Evolutionary conservation across 192 early-diverging fungal genomes (phyloP), one percentile per base, ranked within the genome.

Genomic region (Linnemannia zychae): DNA sequence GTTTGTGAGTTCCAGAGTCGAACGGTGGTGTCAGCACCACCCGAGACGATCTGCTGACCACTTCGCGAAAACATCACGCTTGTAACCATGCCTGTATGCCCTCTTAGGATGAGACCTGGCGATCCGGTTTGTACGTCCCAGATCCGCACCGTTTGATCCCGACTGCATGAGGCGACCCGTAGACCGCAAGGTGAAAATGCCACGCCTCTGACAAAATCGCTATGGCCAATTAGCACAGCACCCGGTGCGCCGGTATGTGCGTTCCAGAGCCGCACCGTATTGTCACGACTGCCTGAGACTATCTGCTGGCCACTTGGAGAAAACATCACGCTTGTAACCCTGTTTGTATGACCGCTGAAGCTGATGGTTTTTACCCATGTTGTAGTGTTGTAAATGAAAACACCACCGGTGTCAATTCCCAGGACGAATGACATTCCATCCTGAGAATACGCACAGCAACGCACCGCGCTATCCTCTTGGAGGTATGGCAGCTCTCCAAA

Each of bases 401-500:
- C 53, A 3, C 4, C 48, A 46, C 71, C 71, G 49, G 34, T 34
- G 48, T 11, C 49, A 17, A 73, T 20, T 17, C 71, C 71, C 1
- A 53, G 11, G 17, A 22, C 49, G 53, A 28, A 73, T 9, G 33
- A 3, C 49, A 22, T 50, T 22, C 71, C 71, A 52, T 73, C 50
- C 1, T 16, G 71, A 5, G 71, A 73, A 50, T 73, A 73, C 18
- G 71, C 46, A 28, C 71, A 73, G 50, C 24, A 53, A 34, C 28
- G 31, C 71, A 52, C 49, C 31, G 0, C 28, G 36, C 36, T 37
- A 0, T 52, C 9, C 31, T 73, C 49, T 22, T 48, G 20, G n/a
- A 73, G 24, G 28, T 36, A 73, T 7, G 71, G 71, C 28, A 24
- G n/a, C 46, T 76, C 75, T 3, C 75, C 75, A 76, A 76, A 76